Evolutionary conservation across 805 yeast species (phyloP).

Genomic region (Starmerella ratchasimensis): DNA sequence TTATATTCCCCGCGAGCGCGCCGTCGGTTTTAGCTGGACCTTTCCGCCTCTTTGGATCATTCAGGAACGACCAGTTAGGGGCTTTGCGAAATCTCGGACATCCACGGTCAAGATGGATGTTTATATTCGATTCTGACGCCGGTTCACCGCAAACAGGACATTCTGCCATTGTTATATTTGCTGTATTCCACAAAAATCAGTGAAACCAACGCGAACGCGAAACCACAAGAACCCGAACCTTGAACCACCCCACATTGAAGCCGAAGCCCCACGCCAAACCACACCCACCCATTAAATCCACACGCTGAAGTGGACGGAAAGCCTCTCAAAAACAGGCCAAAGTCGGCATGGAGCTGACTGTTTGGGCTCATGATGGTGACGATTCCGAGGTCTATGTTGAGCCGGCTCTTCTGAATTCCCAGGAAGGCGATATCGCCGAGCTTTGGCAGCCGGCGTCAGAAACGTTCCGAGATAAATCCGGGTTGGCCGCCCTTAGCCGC

Average conservation of each 20-base stretch:
- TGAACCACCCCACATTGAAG: too few species aligned
- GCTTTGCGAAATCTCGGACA: constrained; percentile 22
- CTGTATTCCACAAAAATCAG: too few species aligned
- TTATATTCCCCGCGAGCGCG: too few species aligned
- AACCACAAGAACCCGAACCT: not conserved
- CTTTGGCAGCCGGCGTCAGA: constrained; percentile 20
- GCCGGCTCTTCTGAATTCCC: constrained; percentile 45
- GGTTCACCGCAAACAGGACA: constrained; percentile 26
- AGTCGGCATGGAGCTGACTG: constrained; percentile 16
- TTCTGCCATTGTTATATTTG: constrained; percentile 17
- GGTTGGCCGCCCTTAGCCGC: too few species aligned
- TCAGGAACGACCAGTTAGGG: too few species aligned
- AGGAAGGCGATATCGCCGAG: constrained; percentile 68
- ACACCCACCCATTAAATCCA: too few species aligned
- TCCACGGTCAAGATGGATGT: constrained; percentile 26
- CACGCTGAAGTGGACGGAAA: too few species aligned
- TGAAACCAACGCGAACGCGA: not conserved
- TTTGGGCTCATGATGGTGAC: constrained; percentile 52
- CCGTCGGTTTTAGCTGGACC: too few species aligned
- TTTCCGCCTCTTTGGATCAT: too few species aligned
- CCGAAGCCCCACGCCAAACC: too few species aligned
- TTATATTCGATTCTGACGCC: constrained; percentile 24
- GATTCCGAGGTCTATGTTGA: constrained; percentile 53
- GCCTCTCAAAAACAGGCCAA: too few species aligned
- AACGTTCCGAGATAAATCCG: too few species aligned